These are phyloP conservation scores for Pyronema omphalodes DNA, from an alignment of 495 filamentous ascomycete species.

Conservation along the genomic window DNA sequence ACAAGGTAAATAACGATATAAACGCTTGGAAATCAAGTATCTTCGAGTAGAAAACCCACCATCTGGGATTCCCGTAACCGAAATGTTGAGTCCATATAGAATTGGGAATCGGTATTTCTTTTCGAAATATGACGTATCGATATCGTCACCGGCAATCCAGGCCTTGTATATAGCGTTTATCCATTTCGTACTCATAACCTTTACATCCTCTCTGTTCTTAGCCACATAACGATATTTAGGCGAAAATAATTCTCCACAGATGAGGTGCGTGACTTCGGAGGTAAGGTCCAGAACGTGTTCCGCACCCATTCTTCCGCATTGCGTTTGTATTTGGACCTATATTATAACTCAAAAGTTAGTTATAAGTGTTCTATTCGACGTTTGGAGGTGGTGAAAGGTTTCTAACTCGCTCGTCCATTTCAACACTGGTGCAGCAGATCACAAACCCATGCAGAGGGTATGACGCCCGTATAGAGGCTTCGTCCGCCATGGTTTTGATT, in stretches of 20 bases:
- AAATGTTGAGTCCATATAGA: constrained; percentile 51
- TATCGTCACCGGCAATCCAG: constrained; percentile 69
- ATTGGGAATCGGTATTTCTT: constrained; percentile 39
- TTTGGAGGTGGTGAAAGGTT: not conserved
- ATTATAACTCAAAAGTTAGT: not conserved
- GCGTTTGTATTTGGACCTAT: not conserved
- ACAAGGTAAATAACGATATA: not conserved
- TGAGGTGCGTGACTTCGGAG: constrained; percentile 82
- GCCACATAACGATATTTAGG: constrained; percentile 93
- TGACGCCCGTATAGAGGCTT: constrained; percentile 24
- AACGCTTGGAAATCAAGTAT: too few relatives aligned
- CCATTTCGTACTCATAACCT: constrained; percentile 61
- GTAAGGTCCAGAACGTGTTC: constrained; percentile 78
- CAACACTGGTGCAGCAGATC: constrained; percentile 78
- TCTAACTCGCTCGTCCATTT: not conserved
- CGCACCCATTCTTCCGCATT: constrained; percentile 47
- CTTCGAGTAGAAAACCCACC: constrained; percentile 32
- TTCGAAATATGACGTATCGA: constrained; percentile 52
- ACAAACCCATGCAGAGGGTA: constrained; percentile 62
- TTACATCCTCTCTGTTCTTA: constrained; percentile 67
- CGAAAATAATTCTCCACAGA: constrained; percentile 73
- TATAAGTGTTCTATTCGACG: not conserved
- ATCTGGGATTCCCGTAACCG: constrained; percentile 80
- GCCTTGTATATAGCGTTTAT: constrained; percentile 60
- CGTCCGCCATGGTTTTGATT: constrained; percentile 13